Evolutionary conservation across 208 protist species (phyloP), one percentile per base, ranked within the genome.

Genomic region (Wallacemonas rigidus): DNA sequence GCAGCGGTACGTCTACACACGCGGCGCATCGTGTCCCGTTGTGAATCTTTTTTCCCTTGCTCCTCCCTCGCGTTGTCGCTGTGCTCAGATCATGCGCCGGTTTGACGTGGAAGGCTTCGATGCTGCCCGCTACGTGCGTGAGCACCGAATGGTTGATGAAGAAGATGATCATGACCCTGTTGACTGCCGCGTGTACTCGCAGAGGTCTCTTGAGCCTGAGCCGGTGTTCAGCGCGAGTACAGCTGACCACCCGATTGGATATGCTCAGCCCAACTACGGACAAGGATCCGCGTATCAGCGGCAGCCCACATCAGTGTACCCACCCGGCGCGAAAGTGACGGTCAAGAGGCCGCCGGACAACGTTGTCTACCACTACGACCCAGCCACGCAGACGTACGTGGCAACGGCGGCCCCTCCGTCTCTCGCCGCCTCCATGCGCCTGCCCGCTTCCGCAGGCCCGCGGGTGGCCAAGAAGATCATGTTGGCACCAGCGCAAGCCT

Each of bases 231-330:
- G 11, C 17, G 11, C 58, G 3, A 41, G 57, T 5, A 26, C 44
- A n/a, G 38, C 48, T 26, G 36, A 61, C 41, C 76, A 68, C 38
- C 76, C 71, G 11, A 40, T 63, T 17, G 64, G 56, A 14, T 70
- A 71, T 38, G 48, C 57, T 8, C 39, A 71, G 47, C 45, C 48
- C 12, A 47, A 15, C 15, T 75, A 75, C 62, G 71, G 71, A 4
- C 41, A 69, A 43, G 53, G 41, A 4, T 48, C 62, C 5, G 61
- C 53, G n/a, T 72, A 72, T 40, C 67, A 72, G 55, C 14, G 44
- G 38, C 47, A 72, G 45, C 50, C 45, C 15, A 11, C 45, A 62
- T 51, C 47, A 15, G 4, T 38, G 9, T 54, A 4, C 57, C 7
- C 57, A 26, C 6, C 36, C 4, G 47, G 71, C 41, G 15, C 79